Percentiles rank a stretch among this genome's conserved stretches.
Evolutionary conservation across 1,284 basidiomycete species (phyloP).

Genomic region (Heliocybe sulcata): DNA sequence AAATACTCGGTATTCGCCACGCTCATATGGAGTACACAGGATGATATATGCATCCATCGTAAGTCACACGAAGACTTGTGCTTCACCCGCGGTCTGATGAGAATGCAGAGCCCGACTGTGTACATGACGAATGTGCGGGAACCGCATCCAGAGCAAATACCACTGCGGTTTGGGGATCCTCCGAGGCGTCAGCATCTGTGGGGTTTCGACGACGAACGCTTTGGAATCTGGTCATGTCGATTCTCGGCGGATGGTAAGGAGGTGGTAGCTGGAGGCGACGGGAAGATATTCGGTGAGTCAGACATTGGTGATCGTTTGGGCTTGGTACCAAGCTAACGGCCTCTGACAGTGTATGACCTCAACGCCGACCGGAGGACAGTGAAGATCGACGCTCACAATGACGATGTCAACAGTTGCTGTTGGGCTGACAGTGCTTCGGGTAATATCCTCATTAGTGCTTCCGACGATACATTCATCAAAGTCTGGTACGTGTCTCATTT

Average conservation of each 20-base stretch:
- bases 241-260: conserved; percentile 97
- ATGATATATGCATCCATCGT: conserved; percentile 92
- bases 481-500: conserved; percentile 62
- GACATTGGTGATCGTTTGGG: background rate
- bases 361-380: conserved; percentile 74
- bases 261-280: conserved; percentile 72
- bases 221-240: conserved; percentile 87
- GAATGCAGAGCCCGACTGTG: conserved; percentile 57
- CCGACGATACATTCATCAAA: conserved; percentile 92
- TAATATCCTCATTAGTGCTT: conserved; percentile 90
- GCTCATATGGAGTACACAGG: conserved; percentile 28
- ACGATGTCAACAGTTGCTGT: conserved; percentile 95
- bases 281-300: conserved; percentile 67
- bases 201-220: conserved; percentile 42
- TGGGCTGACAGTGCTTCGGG: conserved; percentile 92
- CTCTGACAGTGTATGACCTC: conserved; percentile 81
- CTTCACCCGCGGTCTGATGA: conserved; percentile 6
- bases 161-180: conserved; percentile 65
- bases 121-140: conserved; percentile 85
- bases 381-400: conserved; percentile 76
- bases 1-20: conserved; percentile 4
- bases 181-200: conserved; percentile 23
- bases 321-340: background rate
- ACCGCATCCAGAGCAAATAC: conserved; percentile 59
- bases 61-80: conserved; percentile 15